A percentile compares a stretch with the other conserved stretches of the same genome.
These are phyloP conservation scores for Blumeriella jaapii DNA, from an alignment of 2,329 filamentous ascomycete genomes.

Conservation along the genomic window DNA sequence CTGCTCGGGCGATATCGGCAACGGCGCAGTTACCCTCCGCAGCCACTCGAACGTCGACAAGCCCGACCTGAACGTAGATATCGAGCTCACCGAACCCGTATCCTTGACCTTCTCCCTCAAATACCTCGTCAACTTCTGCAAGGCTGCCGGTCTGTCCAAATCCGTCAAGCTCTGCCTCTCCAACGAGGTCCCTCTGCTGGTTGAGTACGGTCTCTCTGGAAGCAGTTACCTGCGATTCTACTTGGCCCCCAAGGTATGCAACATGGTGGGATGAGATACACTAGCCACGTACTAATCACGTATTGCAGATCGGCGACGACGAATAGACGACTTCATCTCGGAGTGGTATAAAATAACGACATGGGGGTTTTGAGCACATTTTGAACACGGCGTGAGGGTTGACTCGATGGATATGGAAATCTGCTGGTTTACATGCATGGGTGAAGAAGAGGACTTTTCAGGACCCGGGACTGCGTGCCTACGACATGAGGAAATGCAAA, in stretches of 20 bases:
- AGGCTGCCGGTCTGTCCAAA: slow-evolving; percentile 73
- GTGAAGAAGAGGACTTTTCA: slow-evolving; percentile 3
- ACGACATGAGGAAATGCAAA: slow-evolving; percentile 12
- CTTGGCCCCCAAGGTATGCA: slow-evolving; percentile 80
- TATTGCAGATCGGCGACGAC: slow-evolving; percentile 54
- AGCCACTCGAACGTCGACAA: slow-evolving; percentile 85
- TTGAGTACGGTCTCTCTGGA: slow-evolving; percentile 75
- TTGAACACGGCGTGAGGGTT: slow-evolving; percentile 22
- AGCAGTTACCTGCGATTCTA: slow-evolving; percentile 94
- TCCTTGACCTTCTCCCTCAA: slow-evolving; percentile 95
- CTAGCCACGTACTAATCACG: slow-evolving; percentile 12
- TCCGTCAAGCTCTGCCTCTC: slow-evolving; percentile 88
- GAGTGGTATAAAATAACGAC: slow-evolving; percentile 21
- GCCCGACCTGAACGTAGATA: slow-evolving; percentile 72
- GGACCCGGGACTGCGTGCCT: slow-evolving; percentile 6
- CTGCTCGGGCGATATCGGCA: slow-evolving; percentile 90
- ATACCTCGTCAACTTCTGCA: slow-evolving; percentile 99
- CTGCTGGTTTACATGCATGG: slow-evolving; percentile 6
- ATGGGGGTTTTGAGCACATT: slow-evolving; percentile 22
- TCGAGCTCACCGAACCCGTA: slow-evolving; percentile 86
- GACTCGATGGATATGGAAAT: slow-evolving; percentile 24
- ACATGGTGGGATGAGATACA: background rate
- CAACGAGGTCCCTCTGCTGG: slow-evolving; percentile 88
- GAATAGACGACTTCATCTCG: slow-evolving; percentile 33
- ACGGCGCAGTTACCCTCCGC: slow-evolving; percentile 83